Evolutionary conservation across 1,139 yeast species (phyloP), one percentile per base, ranked within the genome.

Genomic region (Suhomyces chickasaworum): DNA sequence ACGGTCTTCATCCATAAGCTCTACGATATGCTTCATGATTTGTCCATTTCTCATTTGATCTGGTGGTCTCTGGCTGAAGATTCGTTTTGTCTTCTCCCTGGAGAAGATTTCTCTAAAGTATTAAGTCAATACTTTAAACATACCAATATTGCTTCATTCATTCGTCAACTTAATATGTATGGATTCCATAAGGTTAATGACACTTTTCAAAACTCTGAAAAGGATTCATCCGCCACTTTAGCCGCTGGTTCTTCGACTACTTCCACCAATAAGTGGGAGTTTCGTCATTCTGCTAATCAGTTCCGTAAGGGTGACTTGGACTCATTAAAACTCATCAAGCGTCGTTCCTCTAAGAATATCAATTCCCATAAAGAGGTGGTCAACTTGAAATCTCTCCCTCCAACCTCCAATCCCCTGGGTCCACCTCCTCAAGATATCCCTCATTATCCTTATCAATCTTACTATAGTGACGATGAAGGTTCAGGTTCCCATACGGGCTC

Each of bases 121-220:
- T 66, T 86, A 52, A 78, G 86, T 41, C 79, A 75, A 44, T 86
- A 84, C 64, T 86, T 86, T 66, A 86, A 86, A 60, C 93, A 86
- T 62, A 84, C 89, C 37, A 86, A 86, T 59, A 84, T 85, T 40
- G 89, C 91, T 1, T 81, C 87, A 22, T 86, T 86, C 63, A 86
- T 86, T 31, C 75, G 93, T 46, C 59, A 55, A 47, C 51, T 55
- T 40, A 55, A 55, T 48, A 55, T 55, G 59, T 55, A 86, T 60
- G 93, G 89, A 8, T 85, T 85, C 64, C 91, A 86, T 60, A 86
- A 86, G 63, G 89, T 85, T 15, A 74, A 72, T 56, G 77, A 72
- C 46, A 63, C 66, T 40, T 66, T 66, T 50, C 69, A 64, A 50
- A 54, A 55, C 48, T 34, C 43, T 31, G 46, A 46, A 12, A 42